These are phyloP conservation scores for Apiotrichum sp. DNA, from an alignment of 1,284 basidiomycete genomes.

Conservation along the genomic window DNA sequence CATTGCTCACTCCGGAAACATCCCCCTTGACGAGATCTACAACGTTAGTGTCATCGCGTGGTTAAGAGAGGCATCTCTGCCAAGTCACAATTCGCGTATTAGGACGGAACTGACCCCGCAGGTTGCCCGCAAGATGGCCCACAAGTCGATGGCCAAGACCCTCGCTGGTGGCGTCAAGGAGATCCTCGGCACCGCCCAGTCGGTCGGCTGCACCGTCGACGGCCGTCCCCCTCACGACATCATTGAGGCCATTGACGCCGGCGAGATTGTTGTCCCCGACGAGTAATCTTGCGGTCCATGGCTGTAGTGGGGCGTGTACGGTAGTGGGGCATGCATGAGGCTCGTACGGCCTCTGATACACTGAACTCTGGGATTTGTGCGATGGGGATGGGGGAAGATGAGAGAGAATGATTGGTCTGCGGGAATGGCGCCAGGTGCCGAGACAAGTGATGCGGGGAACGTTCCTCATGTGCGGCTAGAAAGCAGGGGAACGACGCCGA, in stretches of 20 bases:
- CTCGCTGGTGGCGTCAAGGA: constrained; percentile 88
- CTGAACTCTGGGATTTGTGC: neutral
- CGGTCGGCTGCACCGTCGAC: constrained; percentile 92
- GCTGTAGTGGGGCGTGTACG: constrained; percentile 11
- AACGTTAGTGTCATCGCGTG: constrained; percentile 53
- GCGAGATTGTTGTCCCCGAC: constrained; percentile 89
- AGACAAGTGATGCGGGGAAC: too few relatives aligned
- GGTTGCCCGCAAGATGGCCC: constrained; percentile 77
- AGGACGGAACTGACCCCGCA: constrained; percentile 7
- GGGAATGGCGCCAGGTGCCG: too few relatives aligned
- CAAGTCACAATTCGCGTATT: neutral
- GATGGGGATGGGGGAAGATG: neutral
- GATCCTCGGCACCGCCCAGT: constrained; percentile 88
- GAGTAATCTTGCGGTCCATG: constrained; percentile 57
- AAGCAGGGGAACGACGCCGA: too few relatives aligned
- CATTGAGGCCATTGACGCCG: constrained; percentile 92
- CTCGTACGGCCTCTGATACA: constrained; percentile 7
- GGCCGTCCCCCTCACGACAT: constrained; percentile 89
- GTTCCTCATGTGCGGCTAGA: too few relatives aligned
- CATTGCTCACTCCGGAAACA: constrained; percentile 96
- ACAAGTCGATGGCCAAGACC: constrained; percentile 90
- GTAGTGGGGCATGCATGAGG: constrained; percentile 25
- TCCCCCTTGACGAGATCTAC: constrained; percentile 89
- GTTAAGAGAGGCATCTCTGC: too few relatives aligned
- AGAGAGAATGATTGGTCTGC: too few relatives aligned